Evolutionary conservation across 768 basidiomycete genomes (phyloP).

Genomic region (Tulasnella sp.): DNA sequence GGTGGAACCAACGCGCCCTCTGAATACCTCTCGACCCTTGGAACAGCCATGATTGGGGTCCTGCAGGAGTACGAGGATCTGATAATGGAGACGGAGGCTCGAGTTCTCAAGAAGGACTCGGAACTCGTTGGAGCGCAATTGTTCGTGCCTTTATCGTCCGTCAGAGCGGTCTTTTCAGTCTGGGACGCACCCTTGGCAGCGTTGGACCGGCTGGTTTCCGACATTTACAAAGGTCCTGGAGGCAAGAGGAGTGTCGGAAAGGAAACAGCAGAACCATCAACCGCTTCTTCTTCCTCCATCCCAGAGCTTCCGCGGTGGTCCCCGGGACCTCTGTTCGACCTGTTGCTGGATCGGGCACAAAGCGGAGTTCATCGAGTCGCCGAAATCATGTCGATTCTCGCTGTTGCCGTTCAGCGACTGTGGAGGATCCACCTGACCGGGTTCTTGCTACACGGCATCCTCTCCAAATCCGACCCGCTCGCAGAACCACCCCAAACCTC

Average conservation of each 20-base stretch:
- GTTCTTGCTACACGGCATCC: constrained; percentile 73
- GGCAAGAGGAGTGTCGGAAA: not conserved
- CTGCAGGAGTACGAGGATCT: constrained; percentile 77
- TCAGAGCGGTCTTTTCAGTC: constrained; percentile 76
- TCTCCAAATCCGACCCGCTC: constrained; percentile 59
- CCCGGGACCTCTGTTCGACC: constrained; percentile 76
- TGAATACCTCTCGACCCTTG: constrained; percentile 69
- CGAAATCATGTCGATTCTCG: constrained; percentile 64
- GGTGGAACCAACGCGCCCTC: constrained; percentile 35
- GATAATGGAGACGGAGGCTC: constrained; percentile 75
- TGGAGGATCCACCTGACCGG: constrained; percentile 83
- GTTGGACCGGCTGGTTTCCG: constrained; percentile 59
- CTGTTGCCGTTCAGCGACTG: constrained; percentile 68
- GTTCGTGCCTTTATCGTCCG: constrained; percentile 79
- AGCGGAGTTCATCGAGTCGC: constrained; percentile 77
- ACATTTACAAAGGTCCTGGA: constrained; percentile 39
- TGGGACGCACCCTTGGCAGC: constrained; percentile 86
- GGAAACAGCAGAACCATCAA: not conserved
- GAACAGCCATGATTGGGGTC: constrained; percentile 66
- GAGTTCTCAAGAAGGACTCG: constrained; percentile 68
- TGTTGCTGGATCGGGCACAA: constrained; percentile 63
- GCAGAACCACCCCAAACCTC: constrained; percentile 40
- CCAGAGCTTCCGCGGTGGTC: constrained; percentile 43
- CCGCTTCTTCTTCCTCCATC: not conserved
- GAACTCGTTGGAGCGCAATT: constrained; percentile 72